A percentile compares a stretch with the other conserved stretches of the same genome.
Conservation (phyloP, 2,329 filamentous ascomycete species). For the Cercospora canescens region DNA sequence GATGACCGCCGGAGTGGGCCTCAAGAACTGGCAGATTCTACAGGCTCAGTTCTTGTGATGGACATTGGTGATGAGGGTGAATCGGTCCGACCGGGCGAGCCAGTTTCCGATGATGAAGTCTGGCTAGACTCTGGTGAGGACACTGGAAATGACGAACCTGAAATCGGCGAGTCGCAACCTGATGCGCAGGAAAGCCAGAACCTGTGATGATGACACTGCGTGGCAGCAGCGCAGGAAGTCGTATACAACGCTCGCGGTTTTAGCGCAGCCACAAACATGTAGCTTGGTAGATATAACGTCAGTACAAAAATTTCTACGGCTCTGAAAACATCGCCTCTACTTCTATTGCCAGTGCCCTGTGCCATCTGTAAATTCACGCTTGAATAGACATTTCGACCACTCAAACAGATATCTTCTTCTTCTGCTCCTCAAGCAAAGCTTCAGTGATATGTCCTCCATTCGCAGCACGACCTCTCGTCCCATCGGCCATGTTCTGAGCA, state of each 20-base stretch:
- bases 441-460: constrained; percentile 42
- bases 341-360: neutral
- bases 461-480: constrained; percentile 46
- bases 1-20: neutral
- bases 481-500: constrained; percentile 37
- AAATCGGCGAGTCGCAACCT: constrained; percentile 12
- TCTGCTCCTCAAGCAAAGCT: constrained; percentile 29
- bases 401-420: neutral
- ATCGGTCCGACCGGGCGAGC: neutral
- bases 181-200: neutral
- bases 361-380: neutral
- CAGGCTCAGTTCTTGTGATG: neutral
- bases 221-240: neutral
- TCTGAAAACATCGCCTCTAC: neutral
- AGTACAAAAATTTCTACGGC: neutral
- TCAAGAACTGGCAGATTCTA: neutral
- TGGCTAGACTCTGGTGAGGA: neutral
- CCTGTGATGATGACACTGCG: neutral
- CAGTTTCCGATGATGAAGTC: neutral
- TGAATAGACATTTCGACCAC: neutral
- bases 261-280: neutral
- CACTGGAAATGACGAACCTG: neutral
- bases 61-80: neutral
- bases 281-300: neutral
- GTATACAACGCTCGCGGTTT: neutral